Percentiles rank a stretch among this genome's conserved stretches.
phyloP scores from a whole-genome alignment of 768 basidiomycete species.

The Mycena metata region DNA sequence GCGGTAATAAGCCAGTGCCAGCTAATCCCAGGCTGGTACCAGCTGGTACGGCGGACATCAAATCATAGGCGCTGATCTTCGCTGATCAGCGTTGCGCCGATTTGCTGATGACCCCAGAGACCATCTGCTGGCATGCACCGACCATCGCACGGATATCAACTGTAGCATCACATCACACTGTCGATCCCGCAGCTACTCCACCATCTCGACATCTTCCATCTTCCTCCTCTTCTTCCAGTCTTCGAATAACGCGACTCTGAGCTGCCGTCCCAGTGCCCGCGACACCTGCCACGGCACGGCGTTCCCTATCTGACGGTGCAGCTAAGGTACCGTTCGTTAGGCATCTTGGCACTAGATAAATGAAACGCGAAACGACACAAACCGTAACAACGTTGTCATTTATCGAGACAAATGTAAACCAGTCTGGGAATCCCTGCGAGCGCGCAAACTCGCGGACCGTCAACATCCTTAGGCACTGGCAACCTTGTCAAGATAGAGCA shows the following conservation, averaged over 20 bases:
- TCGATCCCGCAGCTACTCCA: neutral
- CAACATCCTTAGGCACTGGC: constrained; percentile 76
- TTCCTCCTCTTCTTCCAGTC: constrained; percentile 55
- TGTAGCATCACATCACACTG: no score
- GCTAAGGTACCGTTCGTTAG: constrained; percentile 54
- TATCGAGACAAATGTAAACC: constrained; percentile 71
- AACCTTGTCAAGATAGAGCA: neutral
- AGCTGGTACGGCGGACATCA: no score
- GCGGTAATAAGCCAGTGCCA: no score
- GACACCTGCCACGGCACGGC: constrained; percentile 80
- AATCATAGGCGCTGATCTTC: no score
- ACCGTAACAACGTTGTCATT: constrained; percentile 69
- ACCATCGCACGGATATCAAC: no score
- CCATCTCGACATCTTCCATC: constrained; percentile 13
- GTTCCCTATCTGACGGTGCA: constrained; percentile 87
- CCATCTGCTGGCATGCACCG: no score
- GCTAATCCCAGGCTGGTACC: no score
- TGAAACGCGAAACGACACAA: neutral
- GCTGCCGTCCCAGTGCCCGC: constrained; percentile 73
- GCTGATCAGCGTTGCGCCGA: no score
- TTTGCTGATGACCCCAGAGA: no score
- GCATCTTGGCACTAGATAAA: no score
- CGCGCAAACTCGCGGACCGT: constrained; percentile 61
- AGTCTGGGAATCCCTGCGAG: constrained; percentile 86
- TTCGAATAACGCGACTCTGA: constrained; percentile 64